phyloP scores from a whole-genome alignment of 2,329 filamentous ascomycete genomes.

The Hymenoscyphus repandus region DNA sequence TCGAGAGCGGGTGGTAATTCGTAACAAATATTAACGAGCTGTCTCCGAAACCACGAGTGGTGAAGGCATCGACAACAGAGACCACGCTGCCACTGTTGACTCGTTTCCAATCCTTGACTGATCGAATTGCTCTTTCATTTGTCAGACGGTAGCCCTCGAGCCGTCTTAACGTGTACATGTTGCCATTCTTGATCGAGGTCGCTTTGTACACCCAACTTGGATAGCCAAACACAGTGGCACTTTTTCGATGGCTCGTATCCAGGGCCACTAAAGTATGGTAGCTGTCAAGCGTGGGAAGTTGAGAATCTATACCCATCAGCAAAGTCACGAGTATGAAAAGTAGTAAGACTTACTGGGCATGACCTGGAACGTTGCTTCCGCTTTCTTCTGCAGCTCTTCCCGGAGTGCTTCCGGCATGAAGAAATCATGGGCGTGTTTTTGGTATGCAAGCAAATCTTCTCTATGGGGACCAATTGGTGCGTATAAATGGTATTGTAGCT shows the following conservation, averaged over 20 bases:
- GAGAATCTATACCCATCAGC: conserved; percentile 44
- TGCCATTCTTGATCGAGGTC: conserved; percentile 79
- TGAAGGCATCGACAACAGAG: conserved; percentile 86
- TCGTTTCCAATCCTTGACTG: conserved; percentile 84
- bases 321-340: not conserved
- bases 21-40: conserved; percentile 92
- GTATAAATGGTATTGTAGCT: conserved; percentile 90
- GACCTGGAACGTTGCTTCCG: conserved; percentile 78
- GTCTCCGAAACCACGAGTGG: conserved; percentile 86
- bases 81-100: conserved; percentile 79
- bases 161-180: conserved; percentile 79
- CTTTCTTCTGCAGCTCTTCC: conserved; percentile 84
- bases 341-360: conserved; percentile 60
- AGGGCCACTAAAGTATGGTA: conserved; percentile 91
- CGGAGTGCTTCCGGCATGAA: conserved; percentile 84
- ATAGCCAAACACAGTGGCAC: conserved; percentile 75
- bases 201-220: conserved; percentile 96
- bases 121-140: conserved; percentile 81
- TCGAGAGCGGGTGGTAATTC: conserved; percentile 86
- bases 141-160: conserved; percentile 86
- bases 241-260: conserved; percentile 76
- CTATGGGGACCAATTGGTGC: conserved; percentile 78
- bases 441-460: conserved; percentile 77
- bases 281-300: conserved; percentile 74
- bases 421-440: conserved; percentile 82